Evolutionary conservation across 2,329 filamentous ascomycete genomes (phyloP).

Genomic region (Dothiorella sarmentorum): DNA sequence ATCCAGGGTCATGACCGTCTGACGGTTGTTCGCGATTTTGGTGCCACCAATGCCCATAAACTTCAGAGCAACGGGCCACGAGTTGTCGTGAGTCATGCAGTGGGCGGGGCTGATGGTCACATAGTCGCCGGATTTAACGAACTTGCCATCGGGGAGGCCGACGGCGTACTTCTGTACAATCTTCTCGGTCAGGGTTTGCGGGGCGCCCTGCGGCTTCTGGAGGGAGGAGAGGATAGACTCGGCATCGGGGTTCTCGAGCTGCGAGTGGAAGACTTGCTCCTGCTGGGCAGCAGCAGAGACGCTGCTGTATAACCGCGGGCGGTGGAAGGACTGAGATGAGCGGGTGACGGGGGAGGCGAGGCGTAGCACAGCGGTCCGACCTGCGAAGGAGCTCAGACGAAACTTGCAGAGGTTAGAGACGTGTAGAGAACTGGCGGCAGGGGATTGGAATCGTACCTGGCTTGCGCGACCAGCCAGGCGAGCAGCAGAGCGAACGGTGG

Average conservation of each 20-base stretch:
- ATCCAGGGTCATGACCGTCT: conserved; percentile 80
- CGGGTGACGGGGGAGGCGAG: not conserved
- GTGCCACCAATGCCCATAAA: conserved; percentile 81
- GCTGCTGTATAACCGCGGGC: conserved; percentile 25
- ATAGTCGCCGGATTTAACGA: conserved; percentile 78
- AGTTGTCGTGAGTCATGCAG: conserved; percentile 87
- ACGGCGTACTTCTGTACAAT: conserved; percentile 81
- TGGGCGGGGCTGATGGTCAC: conserved; percentile 68
- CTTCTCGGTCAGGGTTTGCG: conserved; percentile 88
- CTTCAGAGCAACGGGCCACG: conserved; percentile 71
- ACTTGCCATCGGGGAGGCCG: conserved; percentile 71
- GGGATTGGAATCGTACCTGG: conserved; percentile 26
- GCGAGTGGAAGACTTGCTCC: conserved; percentile 54
- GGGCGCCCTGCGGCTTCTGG: conserved; percentile 40
- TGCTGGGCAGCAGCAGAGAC: conserved; percentile 27
- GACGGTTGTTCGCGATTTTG: conserved; percentile 65
- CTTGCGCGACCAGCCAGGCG: conserved; percentile 31
- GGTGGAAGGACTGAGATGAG: conserved; percentile 4
- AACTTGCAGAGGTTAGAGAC: not conserved
- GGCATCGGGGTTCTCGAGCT: conserved; percentile 57
- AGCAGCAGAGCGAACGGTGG: conserved; percentile 35
- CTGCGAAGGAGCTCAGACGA: not conserved
- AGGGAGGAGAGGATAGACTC: conserved; percentile 71
- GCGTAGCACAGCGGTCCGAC: conserved; percentile 6
- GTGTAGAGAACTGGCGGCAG: not conserved